Conservation (phyloP, 148 eudicot genomes). For the Gaultheria prostrata region DNA sequence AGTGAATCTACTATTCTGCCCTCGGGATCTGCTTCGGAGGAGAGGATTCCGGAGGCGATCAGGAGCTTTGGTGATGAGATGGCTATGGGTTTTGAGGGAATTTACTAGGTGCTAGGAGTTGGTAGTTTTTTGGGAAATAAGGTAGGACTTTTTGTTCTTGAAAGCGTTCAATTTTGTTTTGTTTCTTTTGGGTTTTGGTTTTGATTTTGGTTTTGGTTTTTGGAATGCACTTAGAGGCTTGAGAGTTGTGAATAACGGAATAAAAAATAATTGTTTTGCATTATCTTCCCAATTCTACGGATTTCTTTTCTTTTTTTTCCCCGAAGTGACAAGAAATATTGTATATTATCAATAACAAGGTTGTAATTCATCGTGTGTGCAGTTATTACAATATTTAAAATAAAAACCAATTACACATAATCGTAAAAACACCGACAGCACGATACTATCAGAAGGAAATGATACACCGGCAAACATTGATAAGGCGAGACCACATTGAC, state of each 20-base stretch:
- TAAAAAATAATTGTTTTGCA: not conserved
- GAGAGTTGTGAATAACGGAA: not conserved
- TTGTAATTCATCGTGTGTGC: too few species aligned
- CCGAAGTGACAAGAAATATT: too few species aligned
- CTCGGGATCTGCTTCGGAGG: slow-evolving; percentile 39
- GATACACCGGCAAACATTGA: too few species aligned
- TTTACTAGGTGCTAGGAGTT: not conserved
- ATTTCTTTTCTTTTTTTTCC: too few species aligned
- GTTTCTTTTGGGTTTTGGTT: not conserved
- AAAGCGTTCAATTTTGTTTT: not conserved
- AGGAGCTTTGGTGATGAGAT: slow-evolving; percentile 30
- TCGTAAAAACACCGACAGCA: too few species aligned
- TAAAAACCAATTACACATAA: too few species aligned
- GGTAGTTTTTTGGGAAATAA: not conserved
- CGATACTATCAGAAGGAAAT: too few species aligned
- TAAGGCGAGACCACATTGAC: too few species aligned
- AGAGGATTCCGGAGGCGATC: slow-evolving; percentile 15
- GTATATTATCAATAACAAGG: too few species aligned
- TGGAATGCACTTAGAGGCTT: not conserved
- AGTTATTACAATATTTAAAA: too few species aligned
- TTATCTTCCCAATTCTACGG: not conserved
- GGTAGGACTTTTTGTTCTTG: not conserved
- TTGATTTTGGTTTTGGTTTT: not conserved
- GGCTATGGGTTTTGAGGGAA: slow-evolving; percentile 27
- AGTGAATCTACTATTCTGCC: slow-evolving; percentile 55